These are phyloP conservation scores for Mucor mucedo DNA, from an alignment of 371 early-diverging fungal genomes.

Conservation along the genomic window DNA sequence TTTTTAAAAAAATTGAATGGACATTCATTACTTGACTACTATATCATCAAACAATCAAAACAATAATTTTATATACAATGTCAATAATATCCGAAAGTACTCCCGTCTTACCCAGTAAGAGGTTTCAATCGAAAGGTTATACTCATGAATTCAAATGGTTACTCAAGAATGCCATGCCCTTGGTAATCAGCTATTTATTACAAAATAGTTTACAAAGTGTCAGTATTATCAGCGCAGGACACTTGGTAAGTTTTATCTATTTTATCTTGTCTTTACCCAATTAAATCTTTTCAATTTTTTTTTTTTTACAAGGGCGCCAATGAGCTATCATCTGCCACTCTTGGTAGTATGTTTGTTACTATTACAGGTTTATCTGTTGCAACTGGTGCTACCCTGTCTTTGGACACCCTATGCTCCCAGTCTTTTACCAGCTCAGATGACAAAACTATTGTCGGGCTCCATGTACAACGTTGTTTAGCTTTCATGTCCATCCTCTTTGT, in stretches of 20 bases:
- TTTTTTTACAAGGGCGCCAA: constrained; percentile 45
- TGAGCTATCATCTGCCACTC: constrained; percentile 79
- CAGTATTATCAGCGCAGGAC: constrained; percentile 63
- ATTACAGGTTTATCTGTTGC: constrained; percentile 83
- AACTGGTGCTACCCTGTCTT: constrained; percentile 76
- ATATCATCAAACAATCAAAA: constrained; percentile 6
- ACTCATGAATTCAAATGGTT: constrained; percentile 45
- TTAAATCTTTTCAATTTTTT: constrained; percentile 7
- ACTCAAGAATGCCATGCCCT: constrained; percentile 55
- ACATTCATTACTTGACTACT: constrained; percentile 5
- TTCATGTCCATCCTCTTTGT: constrained; percentile 64
- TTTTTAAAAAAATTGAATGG: constrained; percentile 9
- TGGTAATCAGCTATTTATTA: constrained; percentile 61
- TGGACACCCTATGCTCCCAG: constrained; percentile 92
- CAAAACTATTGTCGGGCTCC: constrained; percentile 73
- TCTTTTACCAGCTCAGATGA: constrained; percentile 75
- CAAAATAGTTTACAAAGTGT: constrained; percentile 68
- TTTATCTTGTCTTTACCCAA: constrained; percentile 21
- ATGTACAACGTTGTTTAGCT: constrained; percentile 81
- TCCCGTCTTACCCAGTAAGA: constrained; percentile 10
- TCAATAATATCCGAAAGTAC: constrained; percentile 14
- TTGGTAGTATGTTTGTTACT: constrained; percentile 82
- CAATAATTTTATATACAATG: constrained; percentile 5
- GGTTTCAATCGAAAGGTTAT: constrained; percentile 19
- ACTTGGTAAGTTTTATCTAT: constrained; percentile 38